Evolutionary conservation across 345 rosid genomes (phyloP).

Genomic region (Gossypium raimondii): DNA sequence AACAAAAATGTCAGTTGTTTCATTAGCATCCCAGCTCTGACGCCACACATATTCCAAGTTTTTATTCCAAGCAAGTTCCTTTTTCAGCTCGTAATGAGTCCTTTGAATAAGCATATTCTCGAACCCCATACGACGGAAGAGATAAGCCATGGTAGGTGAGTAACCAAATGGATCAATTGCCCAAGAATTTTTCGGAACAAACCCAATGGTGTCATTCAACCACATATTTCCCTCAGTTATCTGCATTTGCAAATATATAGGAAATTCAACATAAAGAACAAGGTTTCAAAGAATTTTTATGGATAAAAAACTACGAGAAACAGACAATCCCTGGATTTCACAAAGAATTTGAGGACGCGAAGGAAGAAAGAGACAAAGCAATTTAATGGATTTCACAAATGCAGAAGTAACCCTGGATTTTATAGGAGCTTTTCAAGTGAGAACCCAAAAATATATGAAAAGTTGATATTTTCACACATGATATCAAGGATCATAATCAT

Average conservation of each 20-base stretch:
- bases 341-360: background rate
- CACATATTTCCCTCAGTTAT: conserved; percentile 93
- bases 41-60: conserved; percentile 95
- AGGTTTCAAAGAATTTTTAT: background rate
- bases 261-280: conserved; percentile 16
- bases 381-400: conserved; percentile 1
- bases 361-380: background rate
- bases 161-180: conserved; percentile 98
- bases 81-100: conserved; percentile 97
- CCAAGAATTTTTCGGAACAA: conserved; percentile 95
- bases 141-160: conserved; percentile 97
- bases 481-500: background rate
- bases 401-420: background rate
- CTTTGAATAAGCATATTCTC: conserved; percentile 99
- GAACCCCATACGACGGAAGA: conserved; percentile 95
- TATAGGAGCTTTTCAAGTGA: conserved; percentile 6
- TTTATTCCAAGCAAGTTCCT: conserved; percentile 84
- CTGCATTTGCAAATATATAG: conserved; percentile 34
- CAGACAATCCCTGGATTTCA: background rate
- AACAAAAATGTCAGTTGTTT: conserved; percentile 87
- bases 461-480: background rate
- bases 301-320: background rate
- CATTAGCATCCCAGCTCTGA: conserved; percentile 93
- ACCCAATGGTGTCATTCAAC: conserved; percentile 86
- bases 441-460: conserved; percentile 5